A percentile compares a stretch with the other conserved stretches of the same genome.
These are phyloP conservation scores for Populus hybrid DNA, from an alignment of 441 rosid species.

Conservation along the genomic window DNA sequence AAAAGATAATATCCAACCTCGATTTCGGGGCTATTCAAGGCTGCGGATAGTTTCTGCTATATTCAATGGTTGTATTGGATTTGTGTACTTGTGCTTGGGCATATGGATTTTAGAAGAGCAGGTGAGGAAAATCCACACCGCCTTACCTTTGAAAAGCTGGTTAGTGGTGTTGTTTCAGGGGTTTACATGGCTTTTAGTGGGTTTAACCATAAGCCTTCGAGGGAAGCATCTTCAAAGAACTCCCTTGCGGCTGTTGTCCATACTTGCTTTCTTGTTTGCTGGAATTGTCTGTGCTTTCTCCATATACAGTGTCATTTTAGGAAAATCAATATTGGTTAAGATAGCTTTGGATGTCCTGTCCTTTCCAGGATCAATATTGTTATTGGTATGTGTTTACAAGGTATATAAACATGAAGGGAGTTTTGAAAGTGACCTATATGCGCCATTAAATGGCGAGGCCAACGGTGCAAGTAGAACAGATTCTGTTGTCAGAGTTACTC, in stretches of 20 bases:
- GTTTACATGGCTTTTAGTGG: too few relatives aligned
- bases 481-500: constrained; percentile 30
- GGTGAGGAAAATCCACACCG: constrained; percentile 35
- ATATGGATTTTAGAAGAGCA: constrained; percentile 60
- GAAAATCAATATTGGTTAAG: constrained; percentile 21
- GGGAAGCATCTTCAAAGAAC: constrained; percentile 33
- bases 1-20: constrained; percentile 20
- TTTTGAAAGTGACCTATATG: constrained; percentile 40
- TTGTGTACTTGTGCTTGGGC: constrained; percentile 51
- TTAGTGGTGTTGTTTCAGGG: constrained; percentile 56
- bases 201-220: constrained; percentile 23
- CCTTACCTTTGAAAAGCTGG: constrained; percentile 56
- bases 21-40: constrained; percentile 27
- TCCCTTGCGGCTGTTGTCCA: constrained; percentile 45
- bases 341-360: constrained; percentile 48
- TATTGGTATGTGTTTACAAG: constrained; percentile 54
- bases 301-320: constrained; percentile 33
- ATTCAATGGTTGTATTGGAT: constrained; percentile 64
- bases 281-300: constrained; percentile 45
- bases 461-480: constrained; percentile 24
- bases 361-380: constrained; percentile 60
- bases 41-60: constrained; percentile 53
- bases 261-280: constrained; percentile 53
- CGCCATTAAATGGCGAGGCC: constrained; percentile 49
- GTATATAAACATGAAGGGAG: constrained; percentile 27